Percentiles rank a stretch among this genome's conserved stretches.
phyloP scores from a whole-genome alignment of 768 basidiomycete species.

The Scleroderma citrinum region DNA sequence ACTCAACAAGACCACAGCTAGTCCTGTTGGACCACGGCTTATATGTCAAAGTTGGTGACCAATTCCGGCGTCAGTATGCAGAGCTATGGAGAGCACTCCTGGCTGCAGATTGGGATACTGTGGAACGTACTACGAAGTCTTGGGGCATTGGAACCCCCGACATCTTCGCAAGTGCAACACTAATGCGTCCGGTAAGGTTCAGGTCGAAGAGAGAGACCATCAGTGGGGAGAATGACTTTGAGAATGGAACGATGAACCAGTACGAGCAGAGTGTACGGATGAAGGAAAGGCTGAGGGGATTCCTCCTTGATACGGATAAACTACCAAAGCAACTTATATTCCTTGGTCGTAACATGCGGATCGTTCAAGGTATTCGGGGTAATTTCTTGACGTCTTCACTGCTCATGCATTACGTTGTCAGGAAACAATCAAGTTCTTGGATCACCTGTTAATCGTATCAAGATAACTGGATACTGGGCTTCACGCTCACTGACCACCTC shows the following conservation, averaged over 20 bases:
- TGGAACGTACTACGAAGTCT: constrained; percentile 43
- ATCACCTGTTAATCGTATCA: constrained; percentile 85
- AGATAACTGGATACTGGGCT: constrained; percentile 82
- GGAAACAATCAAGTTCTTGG: constrained; percentile 80
- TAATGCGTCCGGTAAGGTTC: constrained; percentile 56
- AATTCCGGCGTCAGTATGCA: constrained; percentile 73
- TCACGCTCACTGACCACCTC: constrained; percentile 55
- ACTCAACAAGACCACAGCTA: constrained; percentile 43
- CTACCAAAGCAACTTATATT: constrained; percentile 77
- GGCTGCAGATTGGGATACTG: constrained; percentile 46
- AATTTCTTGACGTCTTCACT: neutral
- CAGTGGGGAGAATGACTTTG: constrained; percentile 11
- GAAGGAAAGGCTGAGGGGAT: constrained; percentile 61
- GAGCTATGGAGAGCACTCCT: constrained; percentile 67
- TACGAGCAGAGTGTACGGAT: constrained; percentile 65
- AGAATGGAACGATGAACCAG: constrained; percentile 36
- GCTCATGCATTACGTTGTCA: constrained; percentile 14
- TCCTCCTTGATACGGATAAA: constrained; percentile 67
- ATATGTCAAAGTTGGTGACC: constrained; percentile 65
- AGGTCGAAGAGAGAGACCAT: constrained; percentile 11
- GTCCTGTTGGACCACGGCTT: constrained; percentile 92
- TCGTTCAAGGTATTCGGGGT: constrained; percentile 31
- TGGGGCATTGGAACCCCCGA: constrained; percentile 75
- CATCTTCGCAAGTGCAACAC: constrained; percentile 65
- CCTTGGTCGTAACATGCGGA: constrained; percentile 69